Evolutionary conservation across 75 land plant genomes (phyloP).

Genomic region (Cupressus sempervirens): DNA sequence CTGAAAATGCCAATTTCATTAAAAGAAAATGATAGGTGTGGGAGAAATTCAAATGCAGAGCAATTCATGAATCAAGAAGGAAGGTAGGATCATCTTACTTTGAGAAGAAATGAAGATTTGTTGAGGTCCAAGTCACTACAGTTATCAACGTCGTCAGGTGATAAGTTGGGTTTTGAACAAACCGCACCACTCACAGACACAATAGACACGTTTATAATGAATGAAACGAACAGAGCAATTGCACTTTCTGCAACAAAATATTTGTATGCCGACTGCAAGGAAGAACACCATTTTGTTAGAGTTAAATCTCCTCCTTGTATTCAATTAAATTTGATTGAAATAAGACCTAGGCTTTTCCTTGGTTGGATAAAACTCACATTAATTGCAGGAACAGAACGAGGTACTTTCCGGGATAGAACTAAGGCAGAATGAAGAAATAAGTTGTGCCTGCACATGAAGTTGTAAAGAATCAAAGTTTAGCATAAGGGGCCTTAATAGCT

Average conservation of each 20-base stretch:
- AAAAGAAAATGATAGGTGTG: not conserved
- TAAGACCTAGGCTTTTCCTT: not conserved
- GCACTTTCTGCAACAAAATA: slow-evolving; percentile 64
- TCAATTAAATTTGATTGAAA: not conserved
- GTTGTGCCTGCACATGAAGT: slow-evolving; percentile 60
- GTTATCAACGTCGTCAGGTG: slow-evolving; percentile 12
- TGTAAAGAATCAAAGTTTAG: not conserved
- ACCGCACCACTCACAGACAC: slow-evolving; percentile 59
- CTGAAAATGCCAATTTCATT: no score
- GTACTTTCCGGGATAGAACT: slow-evolving; percentile 74
- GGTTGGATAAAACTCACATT: slow-evolving; percentile 35
- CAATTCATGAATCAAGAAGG: not conserved
- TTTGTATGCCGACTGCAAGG: slow-evolving; percentile 48
- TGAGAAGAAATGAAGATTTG: slow-evolving; percentile 68
- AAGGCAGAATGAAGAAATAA: slow-evolving; percentile 90
- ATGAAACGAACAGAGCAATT: slow-evolving; percentile 55
- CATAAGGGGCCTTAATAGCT: not conserved
- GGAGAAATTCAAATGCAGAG: not conserved
- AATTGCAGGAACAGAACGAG: slow-evolving; percentile 62
- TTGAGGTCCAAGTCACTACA: slow-evolving; percentile 55
- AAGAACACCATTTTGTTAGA: not conserved
- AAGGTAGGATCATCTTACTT: slow-evolving; percentile 21
- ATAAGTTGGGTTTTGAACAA: slow-evolving; percentile 30
- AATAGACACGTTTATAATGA: slow-evolving; percentile 69
- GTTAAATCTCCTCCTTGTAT: not conserved